Base-by-base conservation (phyloP, 768 basidiomycete species). In the Boletellus ananiceps region DNA sequence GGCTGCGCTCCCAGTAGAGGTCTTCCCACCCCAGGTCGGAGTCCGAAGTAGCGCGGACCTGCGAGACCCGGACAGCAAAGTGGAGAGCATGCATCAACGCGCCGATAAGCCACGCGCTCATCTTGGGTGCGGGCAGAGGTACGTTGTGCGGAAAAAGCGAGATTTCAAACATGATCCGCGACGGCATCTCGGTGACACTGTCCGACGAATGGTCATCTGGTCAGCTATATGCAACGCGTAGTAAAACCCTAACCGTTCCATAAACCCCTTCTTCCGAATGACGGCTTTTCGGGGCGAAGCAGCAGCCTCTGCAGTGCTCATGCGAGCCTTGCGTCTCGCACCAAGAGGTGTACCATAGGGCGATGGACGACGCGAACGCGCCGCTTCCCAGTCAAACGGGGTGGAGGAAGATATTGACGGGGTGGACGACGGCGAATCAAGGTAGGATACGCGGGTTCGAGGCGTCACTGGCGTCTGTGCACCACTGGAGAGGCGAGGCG, bases 341-440 rank as follows among this genome's bases (percentile, higher is more conserved):
- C 69, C 68, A 7, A 74, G 62, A 2, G 86, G 86, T 0, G 83
- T 82, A 3, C 72, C 74, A 73, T 86, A 92, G 3, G 89, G 89
- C 4, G 89, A 80, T 4, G 86, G 83, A 52, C 74, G 75, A 43
- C 78, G 73, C 1, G 80, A 75, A n/a, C 84, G 75, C 12, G 83
- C 90, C 0, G 90, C 89, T 27, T 87, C 84, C 90, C 90, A 92
- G 70, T 93, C 89, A 59, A 93, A 93, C 1, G 89, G 86, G 8
- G 76, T 67, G 7, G 85, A 84, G 1, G 86, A 83, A 5, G 88
- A 88, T 40, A 86, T 74, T 3, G 89, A 91, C 4, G 86, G 82
- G 0, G 84, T 82, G 2, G 77, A 69, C 32, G 79, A 80, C 4
- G 78, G 88, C 9, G 78, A 86, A 36, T 83, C 73, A 64, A 82